Evolutionary conservation across 176 grass and related monocot genomes (phyloP), one percentile per base, ranked within the genome.

Genomic region (Oryza punctata): DNA sequence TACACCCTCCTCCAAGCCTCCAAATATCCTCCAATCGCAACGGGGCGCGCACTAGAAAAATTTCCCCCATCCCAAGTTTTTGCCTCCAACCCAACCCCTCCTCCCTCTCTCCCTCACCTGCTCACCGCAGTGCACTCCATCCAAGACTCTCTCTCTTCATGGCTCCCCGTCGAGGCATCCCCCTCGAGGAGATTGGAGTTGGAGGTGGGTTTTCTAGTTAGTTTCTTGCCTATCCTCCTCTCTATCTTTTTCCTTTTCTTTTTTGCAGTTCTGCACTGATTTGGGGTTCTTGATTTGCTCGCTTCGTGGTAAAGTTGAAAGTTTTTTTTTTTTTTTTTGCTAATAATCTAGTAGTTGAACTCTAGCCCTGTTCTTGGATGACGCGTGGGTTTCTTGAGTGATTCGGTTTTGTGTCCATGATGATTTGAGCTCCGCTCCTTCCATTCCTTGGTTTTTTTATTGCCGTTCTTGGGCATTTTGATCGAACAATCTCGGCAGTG

Each of bases 271-370:
- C 63, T 27, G 64, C 49, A 10, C 64, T 57, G 63, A 76, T 78
- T 78, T 46, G 37, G 0, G 69, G 63, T 89, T 85, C 38, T 89
- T 89, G 87, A 64, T 85, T 84, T 46, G 54, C 50, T 2, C 28
- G 25, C 64, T 26, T 65, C 18, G 6, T 46, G 25, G n/a, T 1
- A 57, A 73, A 79, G 63, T 10, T 27, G 49, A 7, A 11, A 1
- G 4, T n/a, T n/a, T n/a, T n/a, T n/a, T n/a, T n/a, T n/a, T 10
- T 85, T 85, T 44, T 85, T 85, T 44, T 63, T 7, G 15, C 41
- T n/a, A 3, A 68, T 35, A 67, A 38, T 61, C 33, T 0, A 1
- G 12, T 0, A 1, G 12, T 46, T 46, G 81, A 89, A 85, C 47
- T 49, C 47, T 74, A 59, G 15, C 76, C 28, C 1, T 19, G 23